Evolutionary conservation across 768 basidiomycete genomes (phyloP), one percentile per base, ranked within the genome.

Genomic region (Neoboletus magnificus): DNA sequence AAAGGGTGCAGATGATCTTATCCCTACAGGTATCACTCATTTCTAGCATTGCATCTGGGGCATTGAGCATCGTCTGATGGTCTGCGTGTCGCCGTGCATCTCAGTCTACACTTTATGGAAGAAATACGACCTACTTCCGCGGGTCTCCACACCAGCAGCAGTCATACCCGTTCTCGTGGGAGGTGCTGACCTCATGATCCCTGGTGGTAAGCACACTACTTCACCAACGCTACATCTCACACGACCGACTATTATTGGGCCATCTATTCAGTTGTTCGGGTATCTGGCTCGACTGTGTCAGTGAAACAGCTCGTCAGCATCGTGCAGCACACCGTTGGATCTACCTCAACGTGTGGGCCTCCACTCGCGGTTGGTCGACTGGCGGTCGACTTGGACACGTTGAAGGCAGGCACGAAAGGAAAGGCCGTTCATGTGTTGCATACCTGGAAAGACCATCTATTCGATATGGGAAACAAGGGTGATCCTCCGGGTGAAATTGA

Each of bases 141-240:
- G 79, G 55, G 60, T 93, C n/a, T 81, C 84, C 3, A 91, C 91
- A 0, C 87, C 89, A 3, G 68, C 81, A 2, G 72, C 82, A 12
- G 91, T 91, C 29, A 81, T 92, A 36, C 86, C 86, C 1, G 76
- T 85, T 25, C 78, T 94, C 13, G 73, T 83, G 4, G 82, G 82
- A 11, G 91, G 92, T n/a, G 89, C 91, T 0, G 91, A 94, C 73
- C 79, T 93, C 9, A 93, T 94, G 90, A 84, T 89, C 33, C 89
- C 91, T 5, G 91, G 91, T 71, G 88, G 89, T 87, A 65, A 65
- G 84, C 75, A 43, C 23, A 33, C 16, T 12, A 18, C 25, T 15
- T 5, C 5, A 16, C 15, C 16, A n/a, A 25, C 15, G 22, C 13
- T 22, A 15, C 22, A 32, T 43, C 43, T 50, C 30, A 40, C 42